A percentile compares a stretch with the other conserved stretches of the same genome.
Evolutionary conservation across 2,329 filamentous ascomycete species (phyloP).

Genomic region (Calonectria pteridis): DNA sequence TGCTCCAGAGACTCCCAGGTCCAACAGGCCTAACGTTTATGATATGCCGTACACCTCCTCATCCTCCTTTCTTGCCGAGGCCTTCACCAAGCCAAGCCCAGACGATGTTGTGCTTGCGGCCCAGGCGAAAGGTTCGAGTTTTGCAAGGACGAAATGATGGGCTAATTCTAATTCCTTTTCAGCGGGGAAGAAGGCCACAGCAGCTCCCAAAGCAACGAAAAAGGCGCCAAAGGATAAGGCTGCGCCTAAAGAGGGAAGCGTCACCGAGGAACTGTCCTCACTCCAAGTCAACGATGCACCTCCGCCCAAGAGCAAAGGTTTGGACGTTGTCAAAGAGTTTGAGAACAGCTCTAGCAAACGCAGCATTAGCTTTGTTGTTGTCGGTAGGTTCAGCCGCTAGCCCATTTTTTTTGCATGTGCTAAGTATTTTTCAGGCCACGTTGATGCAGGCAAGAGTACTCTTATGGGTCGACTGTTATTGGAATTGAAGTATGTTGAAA

Average conservation of each 20-base stretch:
- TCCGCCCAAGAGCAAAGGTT: constrained; percentile 78
- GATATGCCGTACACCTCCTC: constrained; percentile 65
- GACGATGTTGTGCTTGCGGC: constrained; percentile 91
- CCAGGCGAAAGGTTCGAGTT: constrained; percentile 87
- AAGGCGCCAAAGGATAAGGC: constrained; percentile 55
- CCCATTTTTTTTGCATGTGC: neutral
- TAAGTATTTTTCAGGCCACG: constrained; percentile 75
- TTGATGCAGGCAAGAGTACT: constrained; percentile 97
- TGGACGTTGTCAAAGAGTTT: constrained; percentile 87
- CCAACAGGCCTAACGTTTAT: constrained; percentile 49
- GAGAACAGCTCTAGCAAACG: constrained; percentile 81
- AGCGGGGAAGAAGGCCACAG: constrained; percentile 67
- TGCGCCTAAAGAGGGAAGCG: constrained; percentile 39
- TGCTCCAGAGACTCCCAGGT: constrained; percentile 46
- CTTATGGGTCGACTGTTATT: constrained; percentile 95
- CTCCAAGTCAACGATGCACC: constrained; percentile 65
- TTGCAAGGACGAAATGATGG: constrained; percentile 62
- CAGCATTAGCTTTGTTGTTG: constrained; percentile 90
- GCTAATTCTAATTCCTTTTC: constrained; percentile 65
- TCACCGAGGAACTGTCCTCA: constrained; percentile 47
- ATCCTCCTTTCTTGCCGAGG: constrained; percentile 64
- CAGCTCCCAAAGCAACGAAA: constrained; percentile 52
- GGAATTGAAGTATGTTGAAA: constrained; percentile 88
- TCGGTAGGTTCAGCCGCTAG: constrained; percentile 69
- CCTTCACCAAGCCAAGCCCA: constrained; percentile 88